Base-by-base conservation (phyloP, 805 yeast genomes). In the Myxozyma vanderwaltii region DNA sequence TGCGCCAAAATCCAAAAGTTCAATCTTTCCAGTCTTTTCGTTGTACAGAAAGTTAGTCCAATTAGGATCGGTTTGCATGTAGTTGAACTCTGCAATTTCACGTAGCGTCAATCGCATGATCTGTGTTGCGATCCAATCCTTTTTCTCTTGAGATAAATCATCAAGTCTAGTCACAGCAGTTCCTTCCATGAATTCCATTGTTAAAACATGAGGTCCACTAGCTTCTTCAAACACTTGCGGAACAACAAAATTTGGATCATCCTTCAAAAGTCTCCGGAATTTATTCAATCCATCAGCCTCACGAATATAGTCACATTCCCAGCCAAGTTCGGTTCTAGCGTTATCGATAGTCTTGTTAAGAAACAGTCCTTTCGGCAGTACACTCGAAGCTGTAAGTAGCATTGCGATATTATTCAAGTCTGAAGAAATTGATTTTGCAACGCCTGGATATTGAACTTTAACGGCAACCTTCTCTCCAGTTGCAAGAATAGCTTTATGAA, bases 61-160 rank as follows among this genome's bases (percentile, higher is more conserved):
- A 73, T 94, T 94, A 52, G 99, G 99, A 75, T 94, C 99, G 0
- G 98, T 92, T 75, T 94, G 99, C 99, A 94, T 94, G 75, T 86
- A 92, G 69, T 81, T 82, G 76, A 87, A 91, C 67, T 82, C 77
- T 13, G 91, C 89, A 72, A 94, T 88, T 74, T 94, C 99, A 66
- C 81, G 78, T 49, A 94, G 76, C 70, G 97, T 91, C 43, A 94
- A 78, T 64, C 89, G 81, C 96, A 94, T 88, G 53, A 94, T 85
- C 65, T 86, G 81, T 2, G 89, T 82, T 17, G 96, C 95, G 53
- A 94, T 86, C 83, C 88, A 88, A 74, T 94, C 78, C 62, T 81
- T 84, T 6, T 86, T 83, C 7, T 82, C 83, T 75, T 91, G 97
- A 58, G 78, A 78, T 82, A 89, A 84, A 17, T 19, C 31, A 33